Conservation (phyloP, 2,329 filamentous ascomycete genomes). For the Aspergillus sp. region DNA sequence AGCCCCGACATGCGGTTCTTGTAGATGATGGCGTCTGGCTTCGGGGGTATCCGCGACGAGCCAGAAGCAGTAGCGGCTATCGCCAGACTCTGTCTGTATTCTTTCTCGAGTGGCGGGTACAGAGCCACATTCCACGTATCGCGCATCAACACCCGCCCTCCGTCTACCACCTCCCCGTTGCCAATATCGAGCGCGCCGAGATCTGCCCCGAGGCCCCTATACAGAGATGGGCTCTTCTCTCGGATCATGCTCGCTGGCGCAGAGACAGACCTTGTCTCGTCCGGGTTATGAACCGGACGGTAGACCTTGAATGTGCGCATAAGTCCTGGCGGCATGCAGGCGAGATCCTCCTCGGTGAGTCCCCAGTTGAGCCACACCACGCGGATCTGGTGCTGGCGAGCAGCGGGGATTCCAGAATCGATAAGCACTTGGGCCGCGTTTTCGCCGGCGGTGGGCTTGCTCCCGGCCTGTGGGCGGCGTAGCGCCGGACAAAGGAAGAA, state of each 20-base stretch:
- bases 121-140: slow-evolving; percentile 58
- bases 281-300: not conserved
- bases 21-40: slow-evolving; percentile 50
- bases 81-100: slow-evolving; percentile 23
- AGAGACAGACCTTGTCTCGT: not conserved
- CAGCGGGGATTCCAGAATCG: slow-evolving; percentile 45
- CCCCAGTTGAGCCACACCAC: slow-evolving; percentile 60
- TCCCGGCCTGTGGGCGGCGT: slow-evolving; percentile 37
- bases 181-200: slow-evolving; percentile 40
- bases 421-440: slow-evolving; percentile 42
- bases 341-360: slow-evolving; percentile 51
- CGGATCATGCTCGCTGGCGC: slow-evolving; percentile 22
- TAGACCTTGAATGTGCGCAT: slow-evolving; percentile 44
- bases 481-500: slow-evolving; percentile 23
- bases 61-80: not conserved
- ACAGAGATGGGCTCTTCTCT: slow-evolving; percentile 25
- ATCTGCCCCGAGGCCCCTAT: slow-evolving; percentile 38
- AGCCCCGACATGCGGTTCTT: slow-evolving; percentile 61
- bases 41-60: not conserved
- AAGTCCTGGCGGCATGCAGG: slow-evolving; percentile 49
- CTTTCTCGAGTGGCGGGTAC: slow-evolving; percentile 45
- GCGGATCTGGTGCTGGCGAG: slow-evolving; percentile 49
- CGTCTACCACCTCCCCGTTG: slow-evolving; percentile 19
- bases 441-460: slow-evolving; percentile 42
- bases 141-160: slow-evolving; percentile 46